These are phyloP conservation scores for Prototheca wickerhamii DNA, from an alignment of 163 green algal species.

Conservation along the genomic window DNA sequence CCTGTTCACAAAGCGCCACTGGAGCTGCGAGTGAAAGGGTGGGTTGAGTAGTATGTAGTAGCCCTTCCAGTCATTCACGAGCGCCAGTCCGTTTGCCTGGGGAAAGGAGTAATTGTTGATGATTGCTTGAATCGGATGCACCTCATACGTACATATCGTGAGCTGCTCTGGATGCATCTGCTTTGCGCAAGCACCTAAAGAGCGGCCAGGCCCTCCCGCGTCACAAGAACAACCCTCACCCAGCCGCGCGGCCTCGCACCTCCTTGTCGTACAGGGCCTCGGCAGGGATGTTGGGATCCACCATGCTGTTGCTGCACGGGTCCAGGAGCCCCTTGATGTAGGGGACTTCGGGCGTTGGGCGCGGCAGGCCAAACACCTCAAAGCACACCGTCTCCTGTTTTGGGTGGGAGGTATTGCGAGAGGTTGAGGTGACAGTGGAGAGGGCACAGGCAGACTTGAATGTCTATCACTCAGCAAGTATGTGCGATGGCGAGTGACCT, in stretches of 20 bases:
- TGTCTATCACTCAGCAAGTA: no score
- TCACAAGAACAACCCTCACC: neutral
- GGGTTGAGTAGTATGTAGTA: conserved; percentile 76
- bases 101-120: neutral
- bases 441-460: no score
- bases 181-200: neutral
- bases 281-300: conserved; percentile 72
- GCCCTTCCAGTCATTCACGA: neutral
- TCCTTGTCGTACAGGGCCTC: conserved; percentile 68
- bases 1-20: conserved; percentile 74
- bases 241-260: conserved; percentile 1
- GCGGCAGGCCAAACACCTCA: conserved; percentile 53
- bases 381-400: conserved; percentile 44
- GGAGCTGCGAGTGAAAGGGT: conserved; percentile 29
- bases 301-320: conserved; percentile 72
- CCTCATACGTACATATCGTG: no score
- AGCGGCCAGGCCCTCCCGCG: neutral
- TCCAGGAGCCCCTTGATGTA: conserved; percentile 70
- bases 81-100: neutral
- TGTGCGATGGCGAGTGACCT: no score
- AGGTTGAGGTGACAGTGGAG: neutral
- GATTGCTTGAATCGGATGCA: neutral
- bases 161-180: neutral
- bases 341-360: conserved; percentile 40
- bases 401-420: neutral